Base-by-base conservation (phyloP, 371 early-diverging fungal genomes). In the Circinella minor region DNA sequence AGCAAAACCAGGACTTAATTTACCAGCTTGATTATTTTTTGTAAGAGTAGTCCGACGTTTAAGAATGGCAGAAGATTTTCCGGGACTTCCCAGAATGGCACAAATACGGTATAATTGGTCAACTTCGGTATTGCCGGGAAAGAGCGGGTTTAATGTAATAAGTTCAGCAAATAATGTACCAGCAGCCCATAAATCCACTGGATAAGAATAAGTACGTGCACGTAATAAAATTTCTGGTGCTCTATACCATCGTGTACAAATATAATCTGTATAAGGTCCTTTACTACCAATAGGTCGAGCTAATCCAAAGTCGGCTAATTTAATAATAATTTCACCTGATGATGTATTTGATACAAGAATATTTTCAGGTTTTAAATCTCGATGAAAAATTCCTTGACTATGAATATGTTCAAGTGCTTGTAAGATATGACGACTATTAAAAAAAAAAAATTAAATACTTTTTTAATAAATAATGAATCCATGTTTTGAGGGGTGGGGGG, bases 171-270 rank as follows among this genome's bases (percentile, higher is more conserved):
- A 84, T 14, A 99, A 98, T 5, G 94, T 85, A 3, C 99, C 99
- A 0, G 97, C 84, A 3, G 99, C 98, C 99, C 99, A 99, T 36
- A 99, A 85, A 79, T 99, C 99, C 36, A 99, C 95, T 5, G 99
- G 96, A 34, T 91, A 94, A n/a, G 94, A 91, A 71, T 99, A 99
- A 49, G 81, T 82, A 3, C 92, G 90, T 14, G 90, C 91, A 34
- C 95, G 90, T 46, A 98, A 83, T 20, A 99, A 77, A 4, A 99
- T 92, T 81, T 99, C 99, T 37, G 99, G 99, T 4, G 99, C 96
- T 47, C 99, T 91, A 81, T 99, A 99, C 99, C 99, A 98, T 72
- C 99, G 85, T 1, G 99, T 98, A 81, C 94, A 93, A 69, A 98
- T 95, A 82, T 98, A 98, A 75, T 95, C 94, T 15, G 99, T 97